These are phyloP conservation scores for Cytospora paraplurivora DNA, from an alignment of 2,329 filamentous ascomycete species.

Conservation along the genomic window DNA sequence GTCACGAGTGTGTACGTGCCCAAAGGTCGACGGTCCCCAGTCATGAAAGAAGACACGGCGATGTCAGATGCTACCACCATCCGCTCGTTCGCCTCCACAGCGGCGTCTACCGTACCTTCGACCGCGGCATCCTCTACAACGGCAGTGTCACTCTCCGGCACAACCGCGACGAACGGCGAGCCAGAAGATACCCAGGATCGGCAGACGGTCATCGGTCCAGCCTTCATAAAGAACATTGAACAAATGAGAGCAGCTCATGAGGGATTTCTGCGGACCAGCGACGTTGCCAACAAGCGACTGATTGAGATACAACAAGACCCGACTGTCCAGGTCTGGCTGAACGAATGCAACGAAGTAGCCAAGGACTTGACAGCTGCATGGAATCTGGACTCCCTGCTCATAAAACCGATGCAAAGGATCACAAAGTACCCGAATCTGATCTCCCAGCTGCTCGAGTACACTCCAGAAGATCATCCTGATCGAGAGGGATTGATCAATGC, in stretches of 20 bases:
- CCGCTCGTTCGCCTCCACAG: constrained; percentile 40
- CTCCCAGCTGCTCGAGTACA: constrained; percentile 75
- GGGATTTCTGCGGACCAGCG: constrained; percentile 64
- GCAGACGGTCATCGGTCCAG: constrained; percentile 53
- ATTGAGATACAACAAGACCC: constrained; percentile 65
- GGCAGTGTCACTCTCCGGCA: constrained; percentile 26
- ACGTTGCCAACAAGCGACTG: constrained; percentile 61
- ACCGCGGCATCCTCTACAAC: constrained; percentile 27
- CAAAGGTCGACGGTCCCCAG: constrained; percentile 48
- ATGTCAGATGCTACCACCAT: constrained; percentile 38
- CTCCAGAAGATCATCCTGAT: constrained; percentile 82
- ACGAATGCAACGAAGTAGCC: constrained; percentile 89
- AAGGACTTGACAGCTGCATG: constrained; percentile 91
- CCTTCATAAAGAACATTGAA: constrained; percentile 60
- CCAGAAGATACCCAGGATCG: constrained; percentile 56
- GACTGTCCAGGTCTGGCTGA: constrained; percentile 79
- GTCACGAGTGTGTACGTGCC: constrained; percentile 79
- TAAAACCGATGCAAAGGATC: constrained; percentile 94
- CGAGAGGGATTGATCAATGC: constrained; percentile 61
- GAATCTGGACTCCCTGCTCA: constrained; percentile 93
- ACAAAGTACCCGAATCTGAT: constrained; percentile 92
- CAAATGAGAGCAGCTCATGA: constrained; percentile 64
- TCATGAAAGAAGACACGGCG: constrained; percentile 38
- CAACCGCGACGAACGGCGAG: constrained; percentile 43
- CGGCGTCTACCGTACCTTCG: constrained; percentile 36